phyloP scores from a whole-genome alignment of 2,329 filamentous ascomycete genomes.

The Aspergillus sp. region DNA sequence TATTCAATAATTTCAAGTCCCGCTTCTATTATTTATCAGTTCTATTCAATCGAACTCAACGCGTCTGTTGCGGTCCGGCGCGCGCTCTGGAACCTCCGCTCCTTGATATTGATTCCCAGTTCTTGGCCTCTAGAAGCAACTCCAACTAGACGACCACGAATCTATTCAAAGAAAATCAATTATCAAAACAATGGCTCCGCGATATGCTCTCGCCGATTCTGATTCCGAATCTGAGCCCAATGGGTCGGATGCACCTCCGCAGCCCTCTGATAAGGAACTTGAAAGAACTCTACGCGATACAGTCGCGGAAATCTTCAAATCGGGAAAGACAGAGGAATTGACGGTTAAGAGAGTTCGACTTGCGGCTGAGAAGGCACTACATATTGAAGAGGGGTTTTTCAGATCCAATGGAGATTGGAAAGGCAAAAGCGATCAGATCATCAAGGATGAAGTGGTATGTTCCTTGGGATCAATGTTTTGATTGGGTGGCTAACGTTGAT shows the following conservation, averaged over 20 bases:
- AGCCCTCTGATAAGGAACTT: slow-evolving; percentile 35
- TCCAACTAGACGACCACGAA: neutral
- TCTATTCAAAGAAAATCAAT: neutral
- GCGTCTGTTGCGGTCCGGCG: neutral
- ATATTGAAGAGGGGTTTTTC: slow-evolving; percentile 55
- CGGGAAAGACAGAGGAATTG: slow-evolving; percentile 50
- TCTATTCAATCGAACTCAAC: neutral
- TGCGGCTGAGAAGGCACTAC: slow-evolving; percentile 53
- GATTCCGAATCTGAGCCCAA: slow-evolving; percentile 28
- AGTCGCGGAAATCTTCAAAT: slow-evolving; percentile 36
- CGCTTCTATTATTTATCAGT: neutral
- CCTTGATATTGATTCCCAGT: neutral
- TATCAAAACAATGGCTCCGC: slow-evolving; percentile 26
- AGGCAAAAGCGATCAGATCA: slow-evolving; percentile 52
- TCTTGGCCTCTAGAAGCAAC: neutral
- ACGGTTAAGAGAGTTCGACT: slow-evolving; percentile 58
- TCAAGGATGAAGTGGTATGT: slow-evolving; percentile 54
- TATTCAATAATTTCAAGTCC: neutral
- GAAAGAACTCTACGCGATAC: slow-evolving; percentile 40
- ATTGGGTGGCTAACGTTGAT: neutral
- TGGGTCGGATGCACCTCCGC: slow-evolving; percentile 11
- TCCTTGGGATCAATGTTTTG: neutral
- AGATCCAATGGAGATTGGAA: slow-evolving; percentile 58
- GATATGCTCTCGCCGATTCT: slow-evolving; percentile 31
- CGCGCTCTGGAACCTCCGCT: neutral